Evolutionary conservation across 2,329 filamentous ascomycete genomes (phyloP).

Genomic region (Colletotrichum horii): DNA sequence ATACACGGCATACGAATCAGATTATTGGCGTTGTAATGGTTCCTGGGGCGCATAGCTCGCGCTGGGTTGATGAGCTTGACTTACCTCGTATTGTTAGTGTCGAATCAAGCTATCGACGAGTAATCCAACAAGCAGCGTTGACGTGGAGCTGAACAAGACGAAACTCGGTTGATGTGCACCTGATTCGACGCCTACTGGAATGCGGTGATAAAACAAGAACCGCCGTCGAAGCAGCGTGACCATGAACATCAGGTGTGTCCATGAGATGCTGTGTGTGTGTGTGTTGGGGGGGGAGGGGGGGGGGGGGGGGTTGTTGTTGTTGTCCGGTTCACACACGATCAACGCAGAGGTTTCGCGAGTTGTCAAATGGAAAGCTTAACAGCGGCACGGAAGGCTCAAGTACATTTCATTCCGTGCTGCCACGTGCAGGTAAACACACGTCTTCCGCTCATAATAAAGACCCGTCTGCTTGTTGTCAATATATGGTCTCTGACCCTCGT

Average conservation of each 20-base stretch:
- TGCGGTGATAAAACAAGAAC: background rate
- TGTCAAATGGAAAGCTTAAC: background rate
- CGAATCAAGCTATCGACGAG: background rate
- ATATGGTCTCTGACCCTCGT: background rate
- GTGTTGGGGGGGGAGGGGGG: too few relatives aligned
- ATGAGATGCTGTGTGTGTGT: background rate
- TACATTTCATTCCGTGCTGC: background rate
- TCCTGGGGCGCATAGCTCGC: background rate
- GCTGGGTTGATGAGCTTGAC: background rate
- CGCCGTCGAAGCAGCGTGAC: background rate
- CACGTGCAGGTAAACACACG: background rate
- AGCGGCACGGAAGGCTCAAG: background rate
- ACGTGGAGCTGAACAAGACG: background rate
- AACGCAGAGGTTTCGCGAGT: background rate
- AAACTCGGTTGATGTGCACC: background rate
- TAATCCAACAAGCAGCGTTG: background rate
- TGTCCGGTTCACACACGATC: background rate
- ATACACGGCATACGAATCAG: background rate
- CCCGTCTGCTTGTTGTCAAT: background rate
- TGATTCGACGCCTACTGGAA: background rate
- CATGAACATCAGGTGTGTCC: background rate
- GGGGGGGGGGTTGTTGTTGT: too few relatives aligned
- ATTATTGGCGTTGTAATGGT: background rate
- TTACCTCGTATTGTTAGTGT: constrained; percentile 2
- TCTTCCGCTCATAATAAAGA: background rate